Base-by-base conservation (phyloP, 1,139 yeast species). In the Debaryomycetaceae sp. region DNA sequence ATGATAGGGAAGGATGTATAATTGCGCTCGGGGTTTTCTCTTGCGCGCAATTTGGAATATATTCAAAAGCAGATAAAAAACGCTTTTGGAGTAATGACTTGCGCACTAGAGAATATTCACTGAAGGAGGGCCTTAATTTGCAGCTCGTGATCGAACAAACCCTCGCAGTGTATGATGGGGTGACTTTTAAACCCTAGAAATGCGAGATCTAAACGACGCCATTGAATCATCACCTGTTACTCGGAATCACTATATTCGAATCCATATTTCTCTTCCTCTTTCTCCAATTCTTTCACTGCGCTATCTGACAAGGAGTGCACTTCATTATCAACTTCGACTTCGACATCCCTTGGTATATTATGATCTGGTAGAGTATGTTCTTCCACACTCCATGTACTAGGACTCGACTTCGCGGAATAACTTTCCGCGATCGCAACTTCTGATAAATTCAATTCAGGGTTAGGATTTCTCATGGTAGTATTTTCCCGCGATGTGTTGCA, bases 211-310 rank as follows among this genome's bases (percentile, higher is more conserved):
- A 17, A 17, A 17, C 20, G 20, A 17, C 20, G 20, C 20, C 20
- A 4, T 17, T 17, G 20, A 17, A 17, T 17, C 20, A 17, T 17
- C 20, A 17, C 20, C 20, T 17, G 20, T 17, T 17, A 46, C 11
- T 47, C 49, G 5, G 49, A 45, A 24, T 51, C 55, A 44, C 55
- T 51, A 35, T 51, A 51, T 36, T 50, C 54, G 23, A 50, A 50
- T 7, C 47, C 53, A 39, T 46, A 50, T 34, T 35, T 48, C 29
- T 44, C 48, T 24, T 51, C 50, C 23, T 36, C 44, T 8, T 37
- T 39, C 8, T 42, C 40, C 22, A 44, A 6, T 8, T 8, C 31
- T 11, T 27, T 3, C 11, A 27, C 31, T 11, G 8, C 31, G 31
- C 11, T 27, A 8, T 27, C 31, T 34, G 37, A 14, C 8, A 9